Conservation (phyloP, 108 stramenopile species). For the Cafeteria roenbergensis region DNA sequence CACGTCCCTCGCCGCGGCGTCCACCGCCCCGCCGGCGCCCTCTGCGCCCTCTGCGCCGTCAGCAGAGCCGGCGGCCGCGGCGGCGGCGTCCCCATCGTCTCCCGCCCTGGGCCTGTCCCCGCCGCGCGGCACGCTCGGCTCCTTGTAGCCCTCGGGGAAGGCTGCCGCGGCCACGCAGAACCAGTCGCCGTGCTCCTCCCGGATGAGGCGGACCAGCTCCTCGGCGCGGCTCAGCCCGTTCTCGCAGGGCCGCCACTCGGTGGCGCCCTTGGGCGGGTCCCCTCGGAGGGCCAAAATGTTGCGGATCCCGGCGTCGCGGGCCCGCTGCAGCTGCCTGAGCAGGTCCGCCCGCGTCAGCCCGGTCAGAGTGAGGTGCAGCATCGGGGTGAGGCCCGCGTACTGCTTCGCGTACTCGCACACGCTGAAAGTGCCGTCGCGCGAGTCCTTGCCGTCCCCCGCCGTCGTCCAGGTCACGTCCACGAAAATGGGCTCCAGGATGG, state of each 20-base stretch:
- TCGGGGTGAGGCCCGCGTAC: not conserved
- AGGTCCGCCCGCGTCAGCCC: slow-evolving; percentile 54
- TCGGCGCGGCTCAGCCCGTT: slow-evolving; percentile 59
- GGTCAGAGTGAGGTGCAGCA: slow-evolving; percentile 77
- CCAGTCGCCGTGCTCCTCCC: slow-evolving; percentile 68
- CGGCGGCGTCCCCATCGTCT: not conserved
- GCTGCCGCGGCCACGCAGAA: slow-evolving; percentile 82
- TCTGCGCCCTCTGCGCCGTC: too few relatives aligned
- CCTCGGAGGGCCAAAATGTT: slow-evolving; percentile 11
- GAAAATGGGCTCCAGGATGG: slow-evolving; percentile 70
- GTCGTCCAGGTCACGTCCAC: slow-evolving; percentile 84
- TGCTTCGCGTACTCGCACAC: slow-evolving; percentile 65
- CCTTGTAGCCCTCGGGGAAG: slow-evolving; percentile 81
- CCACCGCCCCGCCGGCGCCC: too few relatives aligned
- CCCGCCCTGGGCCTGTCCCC: not conserved
- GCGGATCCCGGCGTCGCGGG: slow-evolving; percentile 30
- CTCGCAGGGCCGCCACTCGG: not conserved
- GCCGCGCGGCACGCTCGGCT: slow-evolving; percentile 17
- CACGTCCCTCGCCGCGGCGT: too few relatives aligned
- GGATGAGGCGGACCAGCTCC: slow-evolving; percentile 73
- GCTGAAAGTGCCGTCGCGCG: slow-evolving; percentile 56
- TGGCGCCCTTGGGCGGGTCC: not conserved
- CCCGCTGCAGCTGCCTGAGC: slow-evolving; percentile 36
- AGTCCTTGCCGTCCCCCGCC: slow-evolving; percentile 59
- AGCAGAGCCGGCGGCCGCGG: too few relatives aligned